Base-by-base conservation (phyloP, 1,139 yeast species). In the Debaryomyces psychrophilus region DNA sequence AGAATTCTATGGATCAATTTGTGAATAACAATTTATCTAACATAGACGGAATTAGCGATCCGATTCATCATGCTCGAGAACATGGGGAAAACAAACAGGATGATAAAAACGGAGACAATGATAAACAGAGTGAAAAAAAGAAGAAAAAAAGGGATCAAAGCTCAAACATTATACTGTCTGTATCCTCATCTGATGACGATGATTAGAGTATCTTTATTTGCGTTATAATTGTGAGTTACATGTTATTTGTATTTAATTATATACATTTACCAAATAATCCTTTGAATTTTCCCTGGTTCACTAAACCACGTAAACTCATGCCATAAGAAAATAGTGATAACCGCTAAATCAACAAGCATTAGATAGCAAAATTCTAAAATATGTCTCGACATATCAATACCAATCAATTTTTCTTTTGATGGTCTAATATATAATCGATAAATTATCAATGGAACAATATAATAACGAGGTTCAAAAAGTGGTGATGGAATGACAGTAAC, bases 381-480 rank as follows among this genome's bases (percentile, higher is more conserved):
- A 38, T 81, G 68, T 49, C 86, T 73, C 31, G 44, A 44, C 12
- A 47, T 14, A n/a, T 43, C 43, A 27, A 33, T 20, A 14, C 44
- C 44, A 1, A 20, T 7, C 22, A 42, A 11, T 17, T 27, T 23
- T 27, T 67, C 67, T 15, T 67, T 63, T 17, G 64, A 62, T 22
- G 86, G 81, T 8, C 67, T 62, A 6, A 76, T 67, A 49, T 82
- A 76, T 5, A 87, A 48, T 56, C 97, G 77, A 82, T 92, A 90
- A 31, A 90, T 61, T 11, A 87, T 62, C 59, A 82, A 82, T 2
- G 99, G 98, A 2, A 89, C 60, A 43, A 93, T 87, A 63, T 86
- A 93, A 64, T 95, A 93, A 45, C 99, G 79, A 40, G 97, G 97
- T 63, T 93, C 99, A 58, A 95, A 83, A 51, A 93, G 71, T 8